A percentile compares a stretch with the other conserved stretches of the same genome.
These are phyloP conservation scores for Acanthochlamys bracteata DNA, from an alignment of 106 monocot species.

Conservation along the genomic window DNA sequence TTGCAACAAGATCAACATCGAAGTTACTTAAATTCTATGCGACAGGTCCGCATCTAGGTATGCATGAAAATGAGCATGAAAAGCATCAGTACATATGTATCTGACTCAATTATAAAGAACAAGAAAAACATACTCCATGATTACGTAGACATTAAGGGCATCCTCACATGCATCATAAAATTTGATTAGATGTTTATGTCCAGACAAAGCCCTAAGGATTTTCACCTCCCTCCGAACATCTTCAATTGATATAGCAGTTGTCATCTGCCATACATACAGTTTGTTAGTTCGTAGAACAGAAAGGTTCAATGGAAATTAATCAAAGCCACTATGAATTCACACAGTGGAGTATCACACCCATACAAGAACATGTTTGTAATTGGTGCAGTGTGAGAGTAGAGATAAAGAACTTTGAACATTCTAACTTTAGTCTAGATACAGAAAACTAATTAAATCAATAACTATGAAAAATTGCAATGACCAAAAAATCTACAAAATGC, in stretches of 20 bases:
- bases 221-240: slow-evolving; percentile 98
- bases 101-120: not conserved
- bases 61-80: not conserved
- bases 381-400: not conserved
- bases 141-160: slow-evolving; percentile 85
- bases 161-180: slow-evolving; percentile 99
- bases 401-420: not conserved
- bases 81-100: not conserved
- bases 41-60: not conserved
- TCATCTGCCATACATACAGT: slow-evolving; percentile 46
- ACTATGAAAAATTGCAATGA: no score
- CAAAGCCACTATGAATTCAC: not conserved
- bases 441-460: not conserved
- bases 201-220: slow-evolving; percentile 81
- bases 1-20: no score
- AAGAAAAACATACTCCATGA: slow-evolving; percentile 86
- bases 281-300: not conserved
- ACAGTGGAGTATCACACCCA: no score
- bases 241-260: slow-evolving; percentile 86
- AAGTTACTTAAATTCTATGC: no score
- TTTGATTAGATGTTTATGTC: slow-evolving; percentile 70
- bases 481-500: no score
- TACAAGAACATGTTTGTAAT: not conserved
- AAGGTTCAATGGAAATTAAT: not conserved
- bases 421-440: not conserved